A percentile compares a stretch with the other conserved stretches of the same genome.
Evolutionary conservation across 768 basidiomycete species (phyloP).

Genomic region (Pulveroboletus sp.): DNA sequence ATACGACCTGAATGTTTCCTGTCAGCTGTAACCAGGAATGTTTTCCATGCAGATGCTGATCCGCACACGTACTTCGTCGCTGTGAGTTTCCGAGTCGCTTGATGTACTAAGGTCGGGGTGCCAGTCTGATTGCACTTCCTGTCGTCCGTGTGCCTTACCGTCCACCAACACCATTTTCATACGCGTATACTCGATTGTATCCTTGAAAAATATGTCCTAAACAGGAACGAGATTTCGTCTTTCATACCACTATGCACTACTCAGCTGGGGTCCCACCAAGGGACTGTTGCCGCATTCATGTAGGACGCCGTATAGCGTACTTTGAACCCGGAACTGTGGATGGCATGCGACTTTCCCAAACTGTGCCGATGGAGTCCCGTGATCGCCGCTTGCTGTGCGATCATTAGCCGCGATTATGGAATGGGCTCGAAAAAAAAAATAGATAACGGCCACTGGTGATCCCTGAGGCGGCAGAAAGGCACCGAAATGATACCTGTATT

Average conservation of each 20-base stretch:
- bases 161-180: conserved; percentile 41
- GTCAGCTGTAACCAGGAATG: conserved; percentile 9
- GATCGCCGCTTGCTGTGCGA: conserved; percentile 1
- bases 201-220: conserved; percentile 51
- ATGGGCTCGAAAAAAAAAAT: conserved; percentile 47
- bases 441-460: conserved; percentile 50
- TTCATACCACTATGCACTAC: conserved; percentile 47
- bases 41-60: neutral
- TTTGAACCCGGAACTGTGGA: conserved; percentile 45
- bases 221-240: conserved; percentile 49
- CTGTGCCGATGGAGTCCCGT: conserved; percentile 32
- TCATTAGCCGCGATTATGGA: conserved; percentile 15
- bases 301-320: conserved; percentile 39
- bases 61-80: conserved; percentile 5
- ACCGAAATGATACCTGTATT: conserved; percentile 49
- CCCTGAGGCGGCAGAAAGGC: conserved; percentile 42
- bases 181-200: conserved; percentile 50
- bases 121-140: conserved; percentile 1
- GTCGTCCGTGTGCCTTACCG: neutral
- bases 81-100: neutral
- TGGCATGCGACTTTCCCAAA: conserved; percentile 64
- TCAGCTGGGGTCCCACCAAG: conserved; percentile 57
- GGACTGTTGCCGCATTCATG: conserved; percentile 37
- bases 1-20: conserved; percentile 4
- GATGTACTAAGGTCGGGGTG: too few relatives aligned